phyloP scores from a whole-genome alignment of 2,329 filamentous ascomycete species.

The Lachnellula cervina region DNA sequence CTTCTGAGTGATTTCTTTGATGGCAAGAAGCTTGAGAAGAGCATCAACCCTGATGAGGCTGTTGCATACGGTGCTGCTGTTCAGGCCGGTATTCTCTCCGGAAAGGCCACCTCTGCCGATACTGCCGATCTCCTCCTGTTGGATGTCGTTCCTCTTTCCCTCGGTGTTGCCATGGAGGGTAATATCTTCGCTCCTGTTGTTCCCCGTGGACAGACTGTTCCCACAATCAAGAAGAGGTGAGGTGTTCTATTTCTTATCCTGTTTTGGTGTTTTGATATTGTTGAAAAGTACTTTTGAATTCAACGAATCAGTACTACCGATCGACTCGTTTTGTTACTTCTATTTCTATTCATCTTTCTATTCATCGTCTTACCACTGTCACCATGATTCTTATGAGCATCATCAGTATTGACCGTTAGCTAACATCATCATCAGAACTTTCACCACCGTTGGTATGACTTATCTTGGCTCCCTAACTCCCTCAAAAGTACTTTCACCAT shows the following conservation, averaged over 20 bases:
- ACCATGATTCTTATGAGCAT: background rate
- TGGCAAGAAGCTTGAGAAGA: conserved; percentile 99
- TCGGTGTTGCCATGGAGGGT: conserved; percentile 99
- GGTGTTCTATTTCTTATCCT: background rate
- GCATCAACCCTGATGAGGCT: conserved; percentile 99
- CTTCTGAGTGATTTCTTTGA: conserved; percentile 98
- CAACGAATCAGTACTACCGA: background rate
- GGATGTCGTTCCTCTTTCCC: conserved; percentile 91
- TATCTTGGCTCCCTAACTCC: background rate
- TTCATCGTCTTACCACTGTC: background rate
- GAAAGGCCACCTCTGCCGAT: conserved; percentile 94
- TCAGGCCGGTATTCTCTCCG: conserved; percentile 96
- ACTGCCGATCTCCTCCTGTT: conserved; percentile 91
- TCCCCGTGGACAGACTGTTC: conserved; percentile 70
- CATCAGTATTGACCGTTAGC: conserved; percentile 8
- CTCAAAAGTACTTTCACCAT: conserved; percentile 1
- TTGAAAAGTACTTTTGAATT: background rate
- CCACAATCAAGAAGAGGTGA: conserved; percentile 69
- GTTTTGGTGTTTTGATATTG: background rate
- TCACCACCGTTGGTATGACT: conserved; percentile 70
- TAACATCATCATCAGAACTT: conserved; percentile 45
- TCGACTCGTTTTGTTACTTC: background rate
- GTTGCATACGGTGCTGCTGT: conserved; percentile 98
- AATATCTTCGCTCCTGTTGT: conserved; percentile 98
- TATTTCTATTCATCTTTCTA: background rate